Evolutionary conservation across 352 stramenopile species (phyloP).

Genomic region (Phytophthora cactorum): DNA sequence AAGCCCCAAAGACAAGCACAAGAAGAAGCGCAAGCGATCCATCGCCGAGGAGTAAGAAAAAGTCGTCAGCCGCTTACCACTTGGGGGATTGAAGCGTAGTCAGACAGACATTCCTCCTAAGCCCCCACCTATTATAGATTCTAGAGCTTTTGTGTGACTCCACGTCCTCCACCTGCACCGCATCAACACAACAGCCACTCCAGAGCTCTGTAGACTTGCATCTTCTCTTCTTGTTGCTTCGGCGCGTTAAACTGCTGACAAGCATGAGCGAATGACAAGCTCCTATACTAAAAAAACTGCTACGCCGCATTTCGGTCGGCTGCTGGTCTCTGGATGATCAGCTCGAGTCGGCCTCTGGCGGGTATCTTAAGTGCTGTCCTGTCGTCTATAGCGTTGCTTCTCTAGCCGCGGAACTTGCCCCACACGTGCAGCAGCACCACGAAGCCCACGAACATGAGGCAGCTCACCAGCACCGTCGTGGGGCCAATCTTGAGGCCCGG

Average conservation of each 20-base stretch:
- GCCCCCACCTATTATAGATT: constrained; percentile 45
- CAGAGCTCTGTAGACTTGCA: constrained; percentile 23
- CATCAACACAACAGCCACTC: constrained; percentile 3
- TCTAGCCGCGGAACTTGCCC: constrained; percentile 95
- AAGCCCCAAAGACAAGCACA: constrained; percentile 40
- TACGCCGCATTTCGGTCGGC: constrained; percentile 16
- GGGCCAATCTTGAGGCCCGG: constrained; percentile 96
- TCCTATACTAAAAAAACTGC: constrained; percentile 49
- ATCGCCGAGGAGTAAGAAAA: constrained; percentile 35
- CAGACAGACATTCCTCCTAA: constrained; percentile 13
- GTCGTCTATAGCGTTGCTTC: constrained; percentile 34
- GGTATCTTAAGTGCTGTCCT: constrained; percentile 34
- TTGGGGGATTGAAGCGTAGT: constrained; percentile 8
- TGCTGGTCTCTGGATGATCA: not conserved
- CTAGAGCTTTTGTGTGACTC: constrained; percentile 43
- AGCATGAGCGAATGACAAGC: constrained; percentile 15
- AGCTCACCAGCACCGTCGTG: constrained; percentile 95
- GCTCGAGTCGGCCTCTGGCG: not conserved
- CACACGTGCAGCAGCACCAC: constrained; percentile 98
- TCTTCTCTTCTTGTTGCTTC: constrained; percentile 29
- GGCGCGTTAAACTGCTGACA: constrained; percentile 15
- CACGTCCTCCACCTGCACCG: not conserved
- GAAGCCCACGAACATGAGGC: constrained; percentile 95
- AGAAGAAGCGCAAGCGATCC: constrained; percentile 71
- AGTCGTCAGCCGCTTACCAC: constrained; percentile 22